Percentiles rank a stretch among this genome's conserved stretches.
Conservation (phyloP, 306 rosid genomes). For the Citrullus amarus region DNA sequence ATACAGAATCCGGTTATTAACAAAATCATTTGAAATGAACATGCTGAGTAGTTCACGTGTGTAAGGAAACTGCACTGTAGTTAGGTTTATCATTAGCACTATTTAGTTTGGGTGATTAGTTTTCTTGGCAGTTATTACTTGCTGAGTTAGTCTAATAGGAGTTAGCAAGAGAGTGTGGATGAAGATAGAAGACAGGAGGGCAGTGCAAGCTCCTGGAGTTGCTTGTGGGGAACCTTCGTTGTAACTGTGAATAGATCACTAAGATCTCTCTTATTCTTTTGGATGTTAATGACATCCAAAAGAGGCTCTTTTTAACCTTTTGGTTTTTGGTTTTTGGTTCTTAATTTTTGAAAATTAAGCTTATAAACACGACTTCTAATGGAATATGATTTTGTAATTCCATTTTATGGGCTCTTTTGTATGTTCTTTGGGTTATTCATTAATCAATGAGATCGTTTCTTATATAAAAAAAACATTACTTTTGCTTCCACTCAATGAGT, state of each 20-base stretch:
- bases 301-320: not conserved
- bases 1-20: not conserved
- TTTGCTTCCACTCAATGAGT: too few species aligned
- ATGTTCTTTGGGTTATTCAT: too few species aligned
- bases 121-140: not conserved
- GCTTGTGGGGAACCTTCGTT: not conserved
- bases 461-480: too few species aligned
- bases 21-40: not conserved
- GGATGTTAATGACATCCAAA: not conserved
- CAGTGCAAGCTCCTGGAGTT: not conserved
- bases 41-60: not conserved
- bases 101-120: not conserved
- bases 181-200: not conserved
- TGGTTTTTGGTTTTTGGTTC: too few species aligned
- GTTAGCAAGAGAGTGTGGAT: not conserved
- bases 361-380: too few species aligned
- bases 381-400: too few species aligned
- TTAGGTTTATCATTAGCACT: not conserved
- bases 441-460: too few species aligned
- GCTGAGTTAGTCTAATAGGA: not conserved
- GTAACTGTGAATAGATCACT: not conserved
- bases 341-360: not conserved
- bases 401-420: too few species aligned
- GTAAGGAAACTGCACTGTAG: not conserved
- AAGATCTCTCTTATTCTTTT: not conserved